Conservation (phyloP, 208 protist species). For the Acanthamoeba culbertsoni region DNA sequence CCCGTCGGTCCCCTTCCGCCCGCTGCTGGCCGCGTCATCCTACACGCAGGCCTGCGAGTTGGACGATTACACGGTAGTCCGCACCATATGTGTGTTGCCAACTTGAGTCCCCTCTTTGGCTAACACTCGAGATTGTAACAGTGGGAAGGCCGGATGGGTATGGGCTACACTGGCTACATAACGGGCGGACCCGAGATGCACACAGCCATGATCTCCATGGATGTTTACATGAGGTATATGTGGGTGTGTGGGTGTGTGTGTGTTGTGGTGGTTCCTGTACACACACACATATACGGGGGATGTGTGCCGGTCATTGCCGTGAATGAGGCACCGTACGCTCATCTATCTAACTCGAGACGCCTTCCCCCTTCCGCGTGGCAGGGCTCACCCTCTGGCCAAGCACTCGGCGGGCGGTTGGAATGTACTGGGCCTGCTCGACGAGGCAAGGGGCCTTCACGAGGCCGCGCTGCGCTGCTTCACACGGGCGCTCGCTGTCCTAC, state of each 20-base stretch:
- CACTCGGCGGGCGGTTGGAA: constrained; percentile 8
- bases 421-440: neutral
- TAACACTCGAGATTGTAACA: neutral
- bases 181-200: neutral
- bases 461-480: constrained; percentile 13
- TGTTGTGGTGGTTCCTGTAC: neutral
- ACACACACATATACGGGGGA: neutral
- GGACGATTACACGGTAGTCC: neutral
- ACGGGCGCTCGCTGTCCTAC: neutral
- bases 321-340: too few relatives aligned
- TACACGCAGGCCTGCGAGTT: neutral
- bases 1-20: neutral
- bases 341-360: neutral
- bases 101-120: neutral
- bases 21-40: neutral
- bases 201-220: neutral
- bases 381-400: neutral
- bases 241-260: neutral
- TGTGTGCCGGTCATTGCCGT: neutral
- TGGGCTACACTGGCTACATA: constrained; percentile 30
- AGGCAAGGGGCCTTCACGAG: neutral
- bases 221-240: neutral
- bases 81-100: neutral
- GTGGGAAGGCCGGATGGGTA: constrained; percentile 12
- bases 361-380: neutral